These are phyloP conservation scores for Quercus engelmannii DNA, from an alignment of 306 rosid genomes.

Conservation along the genomic window DNA sequence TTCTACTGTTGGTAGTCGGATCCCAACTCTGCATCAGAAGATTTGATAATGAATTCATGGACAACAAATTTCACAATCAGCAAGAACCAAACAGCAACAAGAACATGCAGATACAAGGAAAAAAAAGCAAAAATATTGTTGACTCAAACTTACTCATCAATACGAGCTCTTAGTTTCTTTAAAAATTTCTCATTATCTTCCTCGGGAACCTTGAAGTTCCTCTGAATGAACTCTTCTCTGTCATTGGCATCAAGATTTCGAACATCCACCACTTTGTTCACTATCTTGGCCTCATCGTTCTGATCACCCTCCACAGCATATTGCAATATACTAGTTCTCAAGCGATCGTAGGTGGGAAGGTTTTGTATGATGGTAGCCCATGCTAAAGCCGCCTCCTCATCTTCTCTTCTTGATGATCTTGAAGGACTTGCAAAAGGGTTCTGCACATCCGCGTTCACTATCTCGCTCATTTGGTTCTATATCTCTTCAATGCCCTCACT, in stretches of 20 bases:
- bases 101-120: too few species aligned
- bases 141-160: background rate
- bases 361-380: constrained; percentile 16
- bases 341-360: constrained; percentile 8
- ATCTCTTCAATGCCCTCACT: background rate
- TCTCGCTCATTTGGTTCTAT: background rate
- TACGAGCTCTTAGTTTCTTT: background rate
- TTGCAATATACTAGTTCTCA: constrained; percentile 6
- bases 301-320: background rate
- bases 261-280: background rate
- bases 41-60: too few species aligned
- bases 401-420: background rate
- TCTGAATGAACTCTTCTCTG: background rate
- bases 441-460: background rate
- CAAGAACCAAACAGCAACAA: too few species aligned
- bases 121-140: too few species aligned
- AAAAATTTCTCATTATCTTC: constrained; percentile 6
- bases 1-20: background rate
- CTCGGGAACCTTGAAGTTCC: background rate
- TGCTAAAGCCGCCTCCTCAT: constrained; percentile 8
- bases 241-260: background rate
- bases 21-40: background rate
- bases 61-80: background rate
- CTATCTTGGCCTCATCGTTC: background rate
- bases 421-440: background rate